phyloP scores from a whole-genome alignment of 805 yeast species.

The Saccharomycopsis sp. region DNA sequence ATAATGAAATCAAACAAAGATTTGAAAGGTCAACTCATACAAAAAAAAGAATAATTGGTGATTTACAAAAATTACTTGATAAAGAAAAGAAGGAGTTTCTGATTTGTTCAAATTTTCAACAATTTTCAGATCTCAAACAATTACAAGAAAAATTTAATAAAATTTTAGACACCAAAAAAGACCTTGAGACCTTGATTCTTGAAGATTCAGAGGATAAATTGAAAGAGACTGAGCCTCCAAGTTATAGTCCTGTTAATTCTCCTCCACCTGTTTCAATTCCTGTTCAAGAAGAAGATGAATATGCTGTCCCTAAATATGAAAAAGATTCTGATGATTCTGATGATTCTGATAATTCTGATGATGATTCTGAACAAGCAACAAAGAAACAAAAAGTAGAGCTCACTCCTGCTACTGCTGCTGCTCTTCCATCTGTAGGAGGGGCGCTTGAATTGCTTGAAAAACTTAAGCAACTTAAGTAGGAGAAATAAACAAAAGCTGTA shows the following conservation, averaged over 20 bases:
- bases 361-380: neutral
- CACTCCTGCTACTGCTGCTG: too few species aligned
- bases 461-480: too few species aligned
- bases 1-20: slow-evolving; percentile 2
- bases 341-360: neutral
- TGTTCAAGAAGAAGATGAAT: neutral
- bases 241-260: slow-evolving; percentile 4
- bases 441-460: too few species aligned
- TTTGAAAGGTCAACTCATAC: neutral
- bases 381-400: slow-evolving; percentile 3
- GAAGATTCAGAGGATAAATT: slow-evolving; percentile 2
- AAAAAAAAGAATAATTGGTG: neutral
- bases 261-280: slow-evolving; percentile 7
- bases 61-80: slow-evolving; percentile 9
- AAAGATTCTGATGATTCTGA: slow-evolving; percentile 1
- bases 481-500: neutral
- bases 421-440: too few species aligned
- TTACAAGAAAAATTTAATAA: slow-evolving; percentile 22
- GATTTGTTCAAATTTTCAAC: slow-evolving; percentile 1
- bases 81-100: slow-evolving; percentile 1
- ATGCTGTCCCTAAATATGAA: slow-evolving; percentile 2
- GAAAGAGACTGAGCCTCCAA: slow-evolving; percentile 4
- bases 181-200: slow-evolving; percentile 20
- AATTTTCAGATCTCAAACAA: slow-evolving; percentile 19
- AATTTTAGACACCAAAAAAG: slow-evolving; percentile 23